phyloP scores from a whole-genome alignment of 129 eudicot genomes.

The Centrapalus pauciflorus region DNA sequence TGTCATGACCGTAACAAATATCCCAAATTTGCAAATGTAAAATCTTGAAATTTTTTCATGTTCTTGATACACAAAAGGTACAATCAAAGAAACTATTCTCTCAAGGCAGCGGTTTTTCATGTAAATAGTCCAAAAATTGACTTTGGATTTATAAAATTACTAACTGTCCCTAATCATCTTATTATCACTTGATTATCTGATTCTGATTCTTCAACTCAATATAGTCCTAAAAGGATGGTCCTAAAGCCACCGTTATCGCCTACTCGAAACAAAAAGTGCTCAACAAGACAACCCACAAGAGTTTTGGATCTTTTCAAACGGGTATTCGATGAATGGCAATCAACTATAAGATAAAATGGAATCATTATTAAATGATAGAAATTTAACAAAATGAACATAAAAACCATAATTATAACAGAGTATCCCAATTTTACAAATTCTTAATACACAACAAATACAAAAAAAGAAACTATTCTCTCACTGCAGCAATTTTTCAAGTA shows the following conservation, averaged over 20 bases:
- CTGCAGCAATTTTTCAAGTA: constrained; percentile 8
- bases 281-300: too few relatives aligned
- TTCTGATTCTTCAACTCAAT: too few relatives aligned
- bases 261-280: too few relatives aligned
- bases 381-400: background rate
- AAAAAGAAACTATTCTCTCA: constrained; percentile 12
- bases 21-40: background rate
- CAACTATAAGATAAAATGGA: background rate
- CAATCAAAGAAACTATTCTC: constrained; percentile 11
- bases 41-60: constrained; percentile 1
- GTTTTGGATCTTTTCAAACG: too few relatives aligned
- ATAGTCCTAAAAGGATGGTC: too few relatives aligned
- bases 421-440: constrained; percentile 24
- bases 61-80: constrained; percentile 24
- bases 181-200: too few relatives aligned
- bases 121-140: constrained; percentile 52
- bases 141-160: too few relatives aligned
- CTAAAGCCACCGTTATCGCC: too few relatives aligned
- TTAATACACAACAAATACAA: constrained; percentile 21
- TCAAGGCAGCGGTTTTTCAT: background rate
- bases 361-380: background rate
- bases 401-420: background rate
- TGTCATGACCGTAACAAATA: too few relatives aligned
- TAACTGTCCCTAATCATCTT: too few relatives aligned
- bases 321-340: too few relatives aligned